A percentile compares a stretch with the other conserved stretches of the same genome.
These are phyloP conservation scores for Hericium erinaceus DNA, from an alignment of 768 basidiomycete genomes.

Conservation along the genomic window DNA sequence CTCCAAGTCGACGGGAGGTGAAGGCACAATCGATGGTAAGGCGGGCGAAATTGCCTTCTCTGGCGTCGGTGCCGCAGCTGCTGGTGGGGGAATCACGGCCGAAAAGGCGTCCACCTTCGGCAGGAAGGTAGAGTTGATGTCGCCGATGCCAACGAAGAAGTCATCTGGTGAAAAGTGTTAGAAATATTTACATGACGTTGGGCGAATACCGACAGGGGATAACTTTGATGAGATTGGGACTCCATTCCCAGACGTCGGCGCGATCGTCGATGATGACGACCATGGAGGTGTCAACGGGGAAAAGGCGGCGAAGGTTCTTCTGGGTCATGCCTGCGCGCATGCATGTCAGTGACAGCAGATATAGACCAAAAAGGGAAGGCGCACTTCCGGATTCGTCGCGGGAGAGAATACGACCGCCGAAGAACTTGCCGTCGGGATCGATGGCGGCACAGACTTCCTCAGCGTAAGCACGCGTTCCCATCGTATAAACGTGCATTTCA, in stretches of 20 bases:
- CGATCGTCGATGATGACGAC: constrained; percentile 99
- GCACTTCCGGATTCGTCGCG: constrained; percentile 95
- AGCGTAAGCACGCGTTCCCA: constrained; percentile 97
- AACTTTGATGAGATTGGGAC: constrained; percentile 93
- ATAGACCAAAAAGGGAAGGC: constrained; percentile 20
- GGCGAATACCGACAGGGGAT: constrained; percentile 70
- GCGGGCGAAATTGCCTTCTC: background rate
- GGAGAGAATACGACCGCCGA: constrained; percentile 82
- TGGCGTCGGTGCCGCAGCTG: constrained; percentile 1
- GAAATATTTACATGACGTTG: background rate
- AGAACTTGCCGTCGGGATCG: constrained; percentile 79
- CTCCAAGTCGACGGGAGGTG: constrained; percentile 3
- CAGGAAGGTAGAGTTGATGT: constrained; percentile 93
- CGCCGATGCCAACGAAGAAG: constrained; percentile 96
- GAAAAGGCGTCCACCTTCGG: constrained; percentile 63
- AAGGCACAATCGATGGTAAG: background rate
- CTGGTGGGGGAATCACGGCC: constrained; percentile 23
- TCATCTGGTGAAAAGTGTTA: constrained; percentile 53
- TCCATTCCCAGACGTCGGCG: constrained; percentile 97
- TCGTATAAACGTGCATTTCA: constrained; percentile 99
- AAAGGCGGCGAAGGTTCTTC: constrained; percentile 86
- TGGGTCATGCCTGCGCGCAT: constrained; percentile 37
- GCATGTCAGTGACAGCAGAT: background rate
- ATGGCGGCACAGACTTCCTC: constrained; percentile 91
- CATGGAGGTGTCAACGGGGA: constrained; percentile 97